Evolutionary conservation across 1,284 basidiomycete species (phyloP).

Genomic region (Agroathelia rolfsii): DNA sequence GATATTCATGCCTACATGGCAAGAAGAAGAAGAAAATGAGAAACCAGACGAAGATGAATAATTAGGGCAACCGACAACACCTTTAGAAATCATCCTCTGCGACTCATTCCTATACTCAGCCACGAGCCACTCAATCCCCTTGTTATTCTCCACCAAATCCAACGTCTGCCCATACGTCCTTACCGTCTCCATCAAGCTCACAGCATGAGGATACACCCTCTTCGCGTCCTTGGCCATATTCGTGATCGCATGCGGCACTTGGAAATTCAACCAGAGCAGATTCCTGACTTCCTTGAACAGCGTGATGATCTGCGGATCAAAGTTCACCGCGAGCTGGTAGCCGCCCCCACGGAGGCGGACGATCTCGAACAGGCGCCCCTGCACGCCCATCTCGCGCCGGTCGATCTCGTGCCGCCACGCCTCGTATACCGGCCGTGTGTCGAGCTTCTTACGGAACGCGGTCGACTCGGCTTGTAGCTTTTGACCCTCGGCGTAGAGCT

Average conservation of each 20-base stretch:
- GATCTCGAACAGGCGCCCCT: constrained; percentile 95
- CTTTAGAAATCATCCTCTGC: constrained; percentile 83
- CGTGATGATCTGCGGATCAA: constrained; percentile 95
- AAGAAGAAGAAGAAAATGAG: constrained; percentile 3
- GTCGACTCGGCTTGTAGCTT: constrained; percentile 88
- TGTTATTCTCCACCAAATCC: constrained; percentile 81
- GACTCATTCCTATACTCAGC: constrained; percentile 87
- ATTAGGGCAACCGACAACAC: constrained; percentile 29
- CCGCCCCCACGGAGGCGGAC: constrained; percentile 73
- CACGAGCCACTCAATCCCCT: constrained; percentile 86
- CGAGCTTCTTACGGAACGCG: constrained; percentile 93
- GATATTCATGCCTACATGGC: constrained; percentile 71
- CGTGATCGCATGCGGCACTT: constrained; percentile 88
- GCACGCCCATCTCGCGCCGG: constrained; percentile 83
- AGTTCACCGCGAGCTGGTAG: constrained; percentile 89
- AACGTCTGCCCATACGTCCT: constrained; percentile 93
- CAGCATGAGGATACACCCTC: constrained; percentile 95
- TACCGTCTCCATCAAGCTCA: constrained; percentile 97
- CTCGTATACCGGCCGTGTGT: constrained; percentile 88
- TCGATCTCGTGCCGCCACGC: constrained; percentile 97
- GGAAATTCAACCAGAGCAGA: constrained; percentile 90
- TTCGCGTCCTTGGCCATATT: constrained; percentile 98
- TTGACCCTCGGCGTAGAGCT: constrained; percentile 97
- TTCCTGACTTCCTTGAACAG: constrained; percentile 98
- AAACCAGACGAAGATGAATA: constrained; percentile 4